phyloP scores from a whole-genome alignment of 78 protist genomes.

The Dictyostelium firmibasis region DNA sequence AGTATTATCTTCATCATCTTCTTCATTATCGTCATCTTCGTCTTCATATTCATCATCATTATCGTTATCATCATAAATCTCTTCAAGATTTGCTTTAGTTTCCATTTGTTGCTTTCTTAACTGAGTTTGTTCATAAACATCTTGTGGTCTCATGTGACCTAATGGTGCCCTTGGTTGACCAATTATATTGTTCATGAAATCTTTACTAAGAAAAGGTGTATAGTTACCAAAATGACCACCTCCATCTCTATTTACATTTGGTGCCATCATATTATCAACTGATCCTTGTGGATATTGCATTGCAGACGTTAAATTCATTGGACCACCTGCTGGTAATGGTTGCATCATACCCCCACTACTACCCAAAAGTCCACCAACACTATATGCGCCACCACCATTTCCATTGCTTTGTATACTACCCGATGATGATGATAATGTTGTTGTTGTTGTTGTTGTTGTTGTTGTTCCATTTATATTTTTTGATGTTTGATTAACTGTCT shows the following conservation, averaged over 20 bases:
- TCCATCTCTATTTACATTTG: conserved; percentile 24
- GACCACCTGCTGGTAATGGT: background rate
- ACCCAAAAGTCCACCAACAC: conserved; percentile 3
- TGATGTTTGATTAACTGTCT: background rate
- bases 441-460: background rate
- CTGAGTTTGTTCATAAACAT: background rate
- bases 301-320: background rate
- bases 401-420: background rate
- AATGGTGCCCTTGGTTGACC: background rate
- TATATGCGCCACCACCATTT: background rate
- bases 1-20: background rate
- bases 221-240: conserved; percentile 4
- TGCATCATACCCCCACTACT: background rate
- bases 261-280: background rate
- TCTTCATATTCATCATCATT: background rate
- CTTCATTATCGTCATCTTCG: background rate
- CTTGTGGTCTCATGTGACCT: conserved; percentile 5
- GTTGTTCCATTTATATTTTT: background rate
- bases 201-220: background rate
- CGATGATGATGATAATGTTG: background rate
- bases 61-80: background rate
- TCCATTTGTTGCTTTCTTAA: background rate
- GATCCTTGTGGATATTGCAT: background rate
- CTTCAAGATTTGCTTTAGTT: background rate
- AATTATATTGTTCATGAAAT: background rate